Evolutionary conservation across 2,329 filamentous ascomycete genomes (phyloP).

Genomic region (Dendrostoma leiphaemia): DNA sequence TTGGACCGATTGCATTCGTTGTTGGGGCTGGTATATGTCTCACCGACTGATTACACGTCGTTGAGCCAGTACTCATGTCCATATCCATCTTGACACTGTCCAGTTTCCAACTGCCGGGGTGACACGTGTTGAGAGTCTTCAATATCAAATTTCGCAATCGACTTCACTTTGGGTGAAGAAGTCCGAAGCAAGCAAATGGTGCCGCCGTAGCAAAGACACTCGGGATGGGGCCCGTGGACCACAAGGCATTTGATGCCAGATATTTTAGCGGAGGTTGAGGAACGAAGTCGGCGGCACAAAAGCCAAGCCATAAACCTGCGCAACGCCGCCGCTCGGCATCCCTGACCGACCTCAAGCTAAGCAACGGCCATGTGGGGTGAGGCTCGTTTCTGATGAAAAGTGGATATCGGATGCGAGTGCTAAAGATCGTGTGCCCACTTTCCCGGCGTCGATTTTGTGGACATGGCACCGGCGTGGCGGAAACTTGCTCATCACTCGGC

Average conservation of each 20-base stretch:
- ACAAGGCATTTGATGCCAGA: no score
- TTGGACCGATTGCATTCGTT: not conserved
- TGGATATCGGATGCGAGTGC: not conserved
- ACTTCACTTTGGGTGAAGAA: no score
- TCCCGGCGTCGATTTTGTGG: not conserved
- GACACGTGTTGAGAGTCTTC: no score
- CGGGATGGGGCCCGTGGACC: no score
- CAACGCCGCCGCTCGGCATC: conserved; percentile 3
- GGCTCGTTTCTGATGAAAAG: not conserved
- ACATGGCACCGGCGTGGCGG: not conserved
- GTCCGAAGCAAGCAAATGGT: no score
- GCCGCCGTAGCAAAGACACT: no score
- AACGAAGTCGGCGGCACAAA: not conserved
- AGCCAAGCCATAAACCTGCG: conserved; percentile 14
- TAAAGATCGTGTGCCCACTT: not conserved
- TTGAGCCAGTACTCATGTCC: conserved; percentile 10
- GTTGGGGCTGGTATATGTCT: not conserved
- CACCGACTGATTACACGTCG: conserved; percentile 17
- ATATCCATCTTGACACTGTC: conserved; percentile 13
- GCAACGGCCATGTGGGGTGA: not conserved
- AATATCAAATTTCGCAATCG: no score
- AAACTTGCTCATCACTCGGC: not conserved
- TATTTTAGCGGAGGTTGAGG: no score
- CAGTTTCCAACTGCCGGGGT: no score
- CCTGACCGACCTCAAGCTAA: not conserved